A percentile compares a stretch with the other conserved stretches of the same genome.
phyloP scores from a whole-genome alignment of 768 basidiomycete species.

The Boletus edulis region DNA sequence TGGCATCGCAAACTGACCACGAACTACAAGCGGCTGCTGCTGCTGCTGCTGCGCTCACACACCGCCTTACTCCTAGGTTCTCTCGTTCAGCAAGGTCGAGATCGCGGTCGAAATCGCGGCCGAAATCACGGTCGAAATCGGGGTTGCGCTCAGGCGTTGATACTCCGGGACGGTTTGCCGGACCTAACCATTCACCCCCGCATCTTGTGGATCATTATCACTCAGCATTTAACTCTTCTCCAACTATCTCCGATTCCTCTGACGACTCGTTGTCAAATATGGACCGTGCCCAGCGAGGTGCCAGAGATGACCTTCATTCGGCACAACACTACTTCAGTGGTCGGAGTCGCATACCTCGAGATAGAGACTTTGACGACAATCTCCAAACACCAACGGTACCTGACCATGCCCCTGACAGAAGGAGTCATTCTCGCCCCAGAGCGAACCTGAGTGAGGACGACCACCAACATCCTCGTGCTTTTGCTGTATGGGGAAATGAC shows the following conservation, averaged over 20 bases:
- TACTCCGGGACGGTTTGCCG: constrained; percentile 59
- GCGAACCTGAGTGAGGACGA: constrained; percentile 20
- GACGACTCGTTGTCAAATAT: constrained; percentile 33
- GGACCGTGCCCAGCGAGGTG: constrained; percentile 43
- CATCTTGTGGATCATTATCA: constrained; percentile 19
- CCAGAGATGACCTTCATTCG: constrained; percentile 52
- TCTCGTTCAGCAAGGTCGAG: constrained; percentile 28
- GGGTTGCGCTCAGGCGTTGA: constrained; percentile 57
- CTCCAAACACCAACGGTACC: constrained; percentile 61
- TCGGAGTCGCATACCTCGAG: constrained; percentile 58
- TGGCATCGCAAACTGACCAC: constrained; percentile 24
- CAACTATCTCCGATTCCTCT: constrained; percentile 40
- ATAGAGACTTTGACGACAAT: constrained; percentile 57
- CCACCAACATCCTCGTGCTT: constrained; percentile 48
- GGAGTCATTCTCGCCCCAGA: constrained; percentile 9
- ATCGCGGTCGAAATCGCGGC: constrained; percentile 28
- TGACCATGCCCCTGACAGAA: constrained; percentile 24
- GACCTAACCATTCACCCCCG: constrained; percentile 49
- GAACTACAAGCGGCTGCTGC: constrained; percentile 32
- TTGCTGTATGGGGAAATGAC: constrained; percentile 87
- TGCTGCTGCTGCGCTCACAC: constrained; percentile 29
- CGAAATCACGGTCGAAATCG: constrained; percentile 34
- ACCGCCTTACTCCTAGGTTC: constrained; percentile 30
- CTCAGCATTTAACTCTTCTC: constrained; percentile 36
- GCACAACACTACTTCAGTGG: constrained; percentile 36